Evolutionary conservation across 2,329 filamentous ascomycete genomes (phyloP), one percentile per base, ranked within the genome.

Genomic region (Botryotinia narcissicola): DNA sequence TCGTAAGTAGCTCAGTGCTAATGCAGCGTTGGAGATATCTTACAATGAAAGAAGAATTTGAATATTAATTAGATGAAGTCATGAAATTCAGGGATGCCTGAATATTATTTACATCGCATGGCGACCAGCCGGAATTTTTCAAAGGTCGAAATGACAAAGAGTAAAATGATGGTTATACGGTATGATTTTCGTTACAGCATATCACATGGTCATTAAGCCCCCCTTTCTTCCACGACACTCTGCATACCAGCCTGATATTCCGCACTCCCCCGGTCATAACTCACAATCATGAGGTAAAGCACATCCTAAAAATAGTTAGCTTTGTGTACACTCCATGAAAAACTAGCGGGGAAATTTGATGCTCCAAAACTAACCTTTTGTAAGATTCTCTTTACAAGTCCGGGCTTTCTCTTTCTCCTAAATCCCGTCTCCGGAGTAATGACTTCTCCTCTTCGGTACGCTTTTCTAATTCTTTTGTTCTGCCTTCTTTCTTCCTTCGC

Each of bases 221-320:
- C 48, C n/a, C 22, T 35, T 32, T n/a, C 70, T 32, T 67, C 62
- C 25, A 20, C 46, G 40, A 72, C 70, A 67, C 61, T 67, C 4
- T 40, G 66, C 29, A 22, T 60, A 35, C 70, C 62, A 44, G 62
- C 51, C 54, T 72, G 46, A 48, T 67, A 67, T 44, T 72, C 62
- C 1, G 40, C 5, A 32, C 48, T 72, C 37, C 60, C 62, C 4
- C 18, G n/a, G 22, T 72, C 70, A 35, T 61, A 60, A 40, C 79
- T 86, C 22, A 87, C 85, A 73, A 87, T 83, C 80, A 86, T 83
- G 71, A 88, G 75, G 75, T 87, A 88, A 44, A 87, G 75, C 25
- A 87, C 84, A 79, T 86, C 82, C 83, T 86, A 73, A 37, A 44
- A 29, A 25, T 62, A 57, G 51, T 74, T 71, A 74, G 70, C 42